These are phyloP conservation scores for Fusarium circinatum DNA, from an alignment of 2,329 filamentous ascomycete species.

Conservation along the genomic window DNA sequence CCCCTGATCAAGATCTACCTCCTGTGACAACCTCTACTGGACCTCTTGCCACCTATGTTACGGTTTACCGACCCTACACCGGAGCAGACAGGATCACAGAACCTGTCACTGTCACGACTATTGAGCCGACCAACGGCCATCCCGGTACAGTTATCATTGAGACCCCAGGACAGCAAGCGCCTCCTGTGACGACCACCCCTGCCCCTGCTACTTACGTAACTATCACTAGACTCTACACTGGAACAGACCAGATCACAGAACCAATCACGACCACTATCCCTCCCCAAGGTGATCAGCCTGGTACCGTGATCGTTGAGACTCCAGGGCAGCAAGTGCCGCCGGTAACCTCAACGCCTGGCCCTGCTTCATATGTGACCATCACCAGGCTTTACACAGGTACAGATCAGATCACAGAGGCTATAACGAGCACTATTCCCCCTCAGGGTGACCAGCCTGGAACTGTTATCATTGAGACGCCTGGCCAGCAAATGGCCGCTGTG, in stretches of 20 bases:
- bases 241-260: conserved; percentile 2
- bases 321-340: not conserved
- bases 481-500: not conserved
- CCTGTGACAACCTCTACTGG: conserved; percentile 20
- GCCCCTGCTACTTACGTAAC: conserved; percentile 15
- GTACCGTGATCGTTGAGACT: conserved; percentile 18
- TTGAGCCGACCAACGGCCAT: conserved; percentile 11
- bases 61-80: conserved; percentile 20
- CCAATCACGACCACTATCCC: conserved; percentile 5
- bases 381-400: conserved; percentile 17
- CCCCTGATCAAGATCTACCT: conserved; percentile 14
- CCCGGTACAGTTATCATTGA: conserved; percentile 33
- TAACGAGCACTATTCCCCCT: conserved; percentile 16
- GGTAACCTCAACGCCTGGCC: not conserved
- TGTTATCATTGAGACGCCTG: conserved; percentile 20
- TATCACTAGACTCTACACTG: conserved; percentile 12
- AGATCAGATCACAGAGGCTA: conserved; percentile 1
- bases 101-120: conserved; percentile 22
- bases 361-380: conserved; percentile 6
- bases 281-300: not conserved
- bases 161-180: conserved; percentile 23
- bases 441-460: conserved; percentile 25
- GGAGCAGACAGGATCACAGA: conserved; percentile 17
- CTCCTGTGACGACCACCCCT: conserved; percentile 18
- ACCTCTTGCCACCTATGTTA: conserved; percentile 19